Evolutionary conservation across 805 yeast species (phyloP), one percentile per base, ranked within the genome.

Genomic region (Starmerella sirachaensis): DNA sequence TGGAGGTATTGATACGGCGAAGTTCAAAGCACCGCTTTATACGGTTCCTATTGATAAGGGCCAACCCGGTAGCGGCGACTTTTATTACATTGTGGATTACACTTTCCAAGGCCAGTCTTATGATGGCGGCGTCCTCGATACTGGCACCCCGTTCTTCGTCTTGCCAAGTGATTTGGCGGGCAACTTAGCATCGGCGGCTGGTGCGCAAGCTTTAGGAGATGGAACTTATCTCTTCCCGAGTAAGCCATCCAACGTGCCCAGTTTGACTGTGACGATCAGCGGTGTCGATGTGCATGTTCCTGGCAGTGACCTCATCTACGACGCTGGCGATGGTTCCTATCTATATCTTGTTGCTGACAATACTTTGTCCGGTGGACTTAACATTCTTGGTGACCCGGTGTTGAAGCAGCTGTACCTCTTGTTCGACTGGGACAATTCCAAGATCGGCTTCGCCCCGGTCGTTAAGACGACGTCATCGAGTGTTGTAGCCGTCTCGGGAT

Each of bases 331-430:
- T 9, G 25, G 22, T 7, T 28, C 35, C 12, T 25, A 26, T 25
- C 9, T 4, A 14, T 37, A 31, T 14, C 37, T 24, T 14, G 25
- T 37, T n/a, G 26, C 29, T 19, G 22, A 14, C 17, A 19, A 23
- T 22, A 6, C 14, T 4, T 28, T 20, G 22, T 5, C 3, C 3
- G 33, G 29, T 18, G 38, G 29, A 3, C 28, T 34, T 4, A 35
- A 35, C 33, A 35, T 35, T 14, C 28, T 35, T 7, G 38, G 83
- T n/a, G 80, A 74, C 49, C 65, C 66, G 36, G 65, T 76, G 49
- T 57, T 76, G 40, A 61, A 76, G 44, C 63, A 69, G 38, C 76
- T 76, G 3, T 78, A 77, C 55, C 64, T 73, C 20, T 82, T 76
- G n/a, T 75, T 68, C 55, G 78, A 78, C 55, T 57, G 76, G 37